Conservation (phyloP, 2,329 filamentous ascomycete species). For the Macrophomina tecta region DNA sequence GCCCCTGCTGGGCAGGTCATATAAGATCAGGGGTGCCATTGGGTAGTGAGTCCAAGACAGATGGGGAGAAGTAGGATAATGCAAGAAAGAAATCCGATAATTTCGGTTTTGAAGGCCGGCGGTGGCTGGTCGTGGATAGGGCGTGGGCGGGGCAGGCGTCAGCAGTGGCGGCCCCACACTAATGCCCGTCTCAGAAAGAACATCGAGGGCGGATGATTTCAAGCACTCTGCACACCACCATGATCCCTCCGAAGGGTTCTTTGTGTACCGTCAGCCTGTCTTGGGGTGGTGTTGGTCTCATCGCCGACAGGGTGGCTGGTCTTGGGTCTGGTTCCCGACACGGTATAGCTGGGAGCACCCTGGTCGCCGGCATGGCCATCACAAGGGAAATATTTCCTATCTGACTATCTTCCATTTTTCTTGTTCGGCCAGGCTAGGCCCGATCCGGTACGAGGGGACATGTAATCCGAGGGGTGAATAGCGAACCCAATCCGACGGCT, state of each 20-base stretch:
- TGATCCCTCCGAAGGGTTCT: no score
- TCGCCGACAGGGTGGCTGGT: no score
- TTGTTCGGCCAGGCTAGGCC: not conserved
- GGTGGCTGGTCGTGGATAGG: not conserved
- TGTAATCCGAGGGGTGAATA: not conserved
- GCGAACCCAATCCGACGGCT: not conserved
- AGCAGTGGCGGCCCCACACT: not conserved
- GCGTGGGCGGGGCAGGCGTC: not conserved
- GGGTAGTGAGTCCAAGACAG: not conserved
- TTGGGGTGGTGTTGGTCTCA: no score
- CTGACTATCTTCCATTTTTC: not conserved
- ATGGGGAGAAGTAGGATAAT: not conserved
- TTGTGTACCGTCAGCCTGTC: no score
- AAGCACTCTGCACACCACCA: no score
- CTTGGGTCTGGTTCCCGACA: no score
- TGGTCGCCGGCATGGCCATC: not conserved
- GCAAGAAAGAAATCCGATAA: not conserved
- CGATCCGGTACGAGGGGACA: not conserved
- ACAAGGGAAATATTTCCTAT: not conserved
- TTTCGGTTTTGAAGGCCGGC: no score
- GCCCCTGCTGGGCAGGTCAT: conserved; percentile 66
- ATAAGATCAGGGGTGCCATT: conserved; percentile 58
- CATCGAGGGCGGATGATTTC: no score
- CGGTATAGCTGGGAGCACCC: no score
- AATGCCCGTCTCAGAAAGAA: no score